A percentile compares a stretch with the other conserved stretches of the same genome.
phyloP scores from a whole-genome alignment of 106 monocot genomes.

The Triglochin maritima region DNA sequence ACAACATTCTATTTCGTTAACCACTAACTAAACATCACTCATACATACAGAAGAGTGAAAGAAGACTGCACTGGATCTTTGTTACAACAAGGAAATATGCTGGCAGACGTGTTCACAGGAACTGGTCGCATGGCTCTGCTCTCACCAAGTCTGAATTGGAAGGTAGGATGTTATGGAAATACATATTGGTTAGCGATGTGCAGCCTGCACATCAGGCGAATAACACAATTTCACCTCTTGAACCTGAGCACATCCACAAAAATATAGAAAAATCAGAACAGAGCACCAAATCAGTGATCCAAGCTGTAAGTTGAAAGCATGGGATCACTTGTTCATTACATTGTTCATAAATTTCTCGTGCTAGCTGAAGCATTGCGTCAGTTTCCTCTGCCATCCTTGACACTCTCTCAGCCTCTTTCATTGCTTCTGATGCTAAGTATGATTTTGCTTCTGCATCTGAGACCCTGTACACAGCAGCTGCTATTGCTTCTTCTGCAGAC shows the following conservation, averaged over 20 bases:
- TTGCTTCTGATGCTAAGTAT: conserved; percentile 66
- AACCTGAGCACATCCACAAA: not conserved
- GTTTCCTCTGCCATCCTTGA: conserved; percentile 69
- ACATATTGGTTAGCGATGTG: too few relatives aligned
- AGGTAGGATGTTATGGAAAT: too few relatives aligned
- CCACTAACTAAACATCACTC: too few relatives aligned
- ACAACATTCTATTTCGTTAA: too few relatives aligned
- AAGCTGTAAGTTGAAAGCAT: not conserved
- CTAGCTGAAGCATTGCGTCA: conserved; percentile 42
- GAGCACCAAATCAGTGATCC: not conserved
- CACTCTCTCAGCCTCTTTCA: conserved; percentile 63
- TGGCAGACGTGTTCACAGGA: too few relatives aligned
- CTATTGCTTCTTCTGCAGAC: conserved; percentile 29
- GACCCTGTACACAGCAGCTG: conserved; percentile 47
- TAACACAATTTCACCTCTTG: conserved; percentile 7
- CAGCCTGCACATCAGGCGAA: not conserved
- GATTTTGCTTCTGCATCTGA: conserved; percentile 85
- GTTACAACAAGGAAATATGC: too few relatives aligned
- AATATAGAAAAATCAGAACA: not conserved
- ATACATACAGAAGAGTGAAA: too few relatives aligned
- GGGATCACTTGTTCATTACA: conserved; percentile 27
- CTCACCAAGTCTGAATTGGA: too few relatives aligned
- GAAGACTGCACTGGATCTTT: too few relatives aligned
- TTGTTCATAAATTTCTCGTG: conserved; percentile 60
- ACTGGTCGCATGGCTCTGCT: too few relatives aligned